phyloP scores from a whole-genome alignment of 805 yeast genomes.

The Maudiozyma pseudohumilis region DNA sequence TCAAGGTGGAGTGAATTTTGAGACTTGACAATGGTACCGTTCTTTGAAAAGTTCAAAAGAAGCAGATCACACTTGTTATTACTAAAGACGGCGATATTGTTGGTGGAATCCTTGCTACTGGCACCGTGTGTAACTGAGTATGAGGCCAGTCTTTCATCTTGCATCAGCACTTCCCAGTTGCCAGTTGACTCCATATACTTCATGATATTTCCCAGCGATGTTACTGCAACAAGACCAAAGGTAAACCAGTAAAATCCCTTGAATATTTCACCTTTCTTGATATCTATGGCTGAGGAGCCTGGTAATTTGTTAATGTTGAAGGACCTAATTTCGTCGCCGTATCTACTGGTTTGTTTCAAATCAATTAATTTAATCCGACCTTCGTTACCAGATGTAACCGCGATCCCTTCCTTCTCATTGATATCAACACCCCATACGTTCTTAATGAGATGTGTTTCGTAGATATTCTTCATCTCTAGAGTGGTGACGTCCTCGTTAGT shows the following conservation, averaged over 20 bases:
- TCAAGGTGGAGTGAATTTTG: constrained; percentile 17
- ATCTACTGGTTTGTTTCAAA: constrained; percentile 29
- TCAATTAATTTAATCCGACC: constrained; percentile 67
- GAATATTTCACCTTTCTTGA: constrained; percentile 43
- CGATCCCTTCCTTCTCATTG: constrained; percentile 35
- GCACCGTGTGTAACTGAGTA: constrained; percentile 38
- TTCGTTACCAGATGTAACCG: constrained; percentile 90
- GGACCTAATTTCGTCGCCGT: constrained; percentile 21
- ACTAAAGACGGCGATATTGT: constrained; percentile 29
- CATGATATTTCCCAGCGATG: constrained; percentile 51
- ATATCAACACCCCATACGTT: constrained; percentile 78
- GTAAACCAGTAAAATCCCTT: constrained; percentile 48
- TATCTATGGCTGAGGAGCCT: constrained; percentile 13
- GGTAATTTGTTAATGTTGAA: constrained; percentile 31
- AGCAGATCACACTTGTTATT: constrained; percentile 36
- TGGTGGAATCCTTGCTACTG: constrained; percentile 7
- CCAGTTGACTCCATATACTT: constrained; percentile 9
- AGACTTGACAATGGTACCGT: constrained; percentile 24
- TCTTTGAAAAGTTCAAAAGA: constrained; percentile 33
- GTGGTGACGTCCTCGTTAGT: constrained; percentile 4
- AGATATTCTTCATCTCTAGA: constrained; percentile 30
- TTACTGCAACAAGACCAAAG: constrained; percentile 39
- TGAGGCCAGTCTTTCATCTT: constrained; percentile 26
- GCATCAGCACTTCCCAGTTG: constrained; percentile 25
- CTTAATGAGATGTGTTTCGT: constrained; percentile 73